These are phyloP conservation scores for Phytophthora uliginosa DNA, from an alignment of 352 stramenopile species.

Conservation along the genomic window DNA sequence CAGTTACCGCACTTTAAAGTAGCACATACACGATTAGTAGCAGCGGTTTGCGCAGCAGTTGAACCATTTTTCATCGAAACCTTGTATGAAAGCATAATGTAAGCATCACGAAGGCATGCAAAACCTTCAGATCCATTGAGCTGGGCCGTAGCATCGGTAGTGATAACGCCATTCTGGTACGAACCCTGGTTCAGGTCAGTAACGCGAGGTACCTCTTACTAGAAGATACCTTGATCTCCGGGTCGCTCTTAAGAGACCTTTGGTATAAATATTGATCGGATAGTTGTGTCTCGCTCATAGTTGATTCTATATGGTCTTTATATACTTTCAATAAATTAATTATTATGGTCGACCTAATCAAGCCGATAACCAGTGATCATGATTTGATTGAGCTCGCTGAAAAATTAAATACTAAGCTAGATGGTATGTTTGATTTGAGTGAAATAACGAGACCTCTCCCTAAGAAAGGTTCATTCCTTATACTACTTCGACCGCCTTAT, in stretches of 20 bases:
- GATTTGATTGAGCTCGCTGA: background rate
- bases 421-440: background rate
- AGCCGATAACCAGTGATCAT: background rate
- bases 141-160: background rate
- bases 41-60: too few species aligned
- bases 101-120: constrained; percentile 4
- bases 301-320: background rate
- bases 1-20: too few species aligned
- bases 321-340: background rate
- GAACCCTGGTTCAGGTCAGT: constrained; percentile 7
- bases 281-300: background rate
- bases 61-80: background rate
- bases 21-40: too few species aligned
- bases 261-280: background rate
- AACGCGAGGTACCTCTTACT: background rate
- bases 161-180: constrained; percentile 9
- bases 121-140: constrained; percentile 4
- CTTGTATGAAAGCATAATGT: constrained; percentile 5
- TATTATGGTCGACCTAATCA: background rate
- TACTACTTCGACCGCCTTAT: background rate
- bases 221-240: background rate
- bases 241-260: background rate
- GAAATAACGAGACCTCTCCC: background rate
- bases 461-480: background rate
- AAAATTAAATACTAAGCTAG: background rate